Evolutionary conservation across 352 stramenopile genomes (phyloP), one percentile per base, ranked within the genome.

Genomic region (Globisporangium cylindrosporum): DNA sequence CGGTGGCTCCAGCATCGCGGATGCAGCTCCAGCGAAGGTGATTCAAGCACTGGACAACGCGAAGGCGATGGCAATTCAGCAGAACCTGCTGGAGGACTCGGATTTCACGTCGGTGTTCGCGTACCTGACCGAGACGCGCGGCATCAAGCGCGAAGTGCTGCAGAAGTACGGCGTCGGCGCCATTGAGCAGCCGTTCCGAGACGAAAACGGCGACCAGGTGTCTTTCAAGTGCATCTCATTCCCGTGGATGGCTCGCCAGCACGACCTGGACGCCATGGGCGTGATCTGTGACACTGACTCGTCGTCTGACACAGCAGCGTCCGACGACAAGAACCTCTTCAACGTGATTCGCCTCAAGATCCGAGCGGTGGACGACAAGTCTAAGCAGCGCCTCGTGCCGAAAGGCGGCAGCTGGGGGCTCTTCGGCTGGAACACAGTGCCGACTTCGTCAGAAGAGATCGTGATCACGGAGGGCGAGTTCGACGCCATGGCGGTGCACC

Each of bases 391-490:
- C 1, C 74, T 97, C 56, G 81, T 97, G 3, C 93, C 93, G 1
- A 90, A 96, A 15, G 97, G 97, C 27, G 97, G 97, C 34, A 97
- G 93, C 63, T 99, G 96, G 91, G 98, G 98, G 0, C 83, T 99
- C 24, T 99, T 99, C 81, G 98, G 98, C n/a, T 99, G 95, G 90
- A 98, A 99, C 77, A 99, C 96, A 0, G 84, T 99, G 27, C 86
- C 92, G 18, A 68, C 80, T 10, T 69, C 93, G 46, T 89, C 87
- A 0, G 89, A 90, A 2, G 82, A 97, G 73, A 80, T 99, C 38
- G 94, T 99, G 34, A 68, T 99, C 32, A 99, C 98, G 0, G 97
- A 99, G 77, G 97, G 97, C 32, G 97, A 99, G 75, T 98, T 97
- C 64, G 95, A 98, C 68, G 97, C 95, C 48, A 98, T 99, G 94